Percentiles rank a stretch among this genome's conserved stretches.
Conservation (phyloP, 2,329 filamentous ascomycete species). For the Stagonosporopsis cucurbitacearum region DNA sequence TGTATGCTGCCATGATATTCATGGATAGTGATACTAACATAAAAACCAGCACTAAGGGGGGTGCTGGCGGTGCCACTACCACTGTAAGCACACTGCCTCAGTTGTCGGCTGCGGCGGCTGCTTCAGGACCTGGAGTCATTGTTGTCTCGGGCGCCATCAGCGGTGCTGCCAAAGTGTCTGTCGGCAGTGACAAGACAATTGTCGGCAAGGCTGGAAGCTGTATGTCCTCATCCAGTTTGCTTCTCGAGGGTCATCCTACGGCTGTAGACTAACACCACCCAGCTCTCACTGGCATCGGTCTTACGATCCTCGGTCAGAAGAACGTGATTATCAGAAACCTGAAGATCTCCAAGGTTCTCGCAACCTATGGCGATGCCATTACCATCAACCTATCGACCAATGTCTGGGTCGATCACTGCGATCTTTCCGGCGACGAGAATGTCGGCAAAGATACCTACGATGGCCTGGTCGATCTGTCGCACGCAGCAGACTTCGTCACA, state of each 20-base stretch:
- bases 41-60: slow-evolving; percentile 56
- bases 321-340: slow-evolving; percentile 71
- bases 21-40: not conserved
- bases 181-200: slow-evolving; percentile 33
- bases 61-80: slow-evolving; percentile 58
- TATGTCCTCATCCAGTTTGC: slow-evolving; percentile 28
- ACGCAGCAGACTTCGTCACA: slow-evolving; percentile 67
- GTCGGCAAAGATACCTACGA: slow-evolving; percentile 38
- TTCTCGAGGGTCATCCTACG: not conserved
- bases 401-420: slow-evolving; percentile 68
- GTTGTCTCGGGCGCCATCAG: slow-evolving; percentile 34
- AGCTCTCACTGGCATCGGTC: slow-evolving; percentile 54
- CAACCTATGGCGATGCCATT: slow-evolving; percentile 64
- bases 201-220: slow-evolving; percentile 51
- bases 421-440: slow-evolving; percentile 59
- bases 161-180: slow-evolving; percentile 33
- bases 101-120: slow-evolving; percentile 56
- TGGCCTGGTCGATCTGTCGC: slow-evolving; percentile 64
- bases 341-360: slow-evolving; percentile 63
- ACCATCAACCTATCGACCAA: slow-evolving; percentile 64
- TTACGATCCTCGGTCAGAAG: slow-evolving; percentile 59
- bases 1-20: not conserved
- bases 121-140: slow-evolving; percentile 29
- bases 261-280: slow-evolving; percentile 41
- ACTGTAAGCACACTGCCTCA: slow-evolving; percentile 60